Percentiles rank a stretch among this genome's conserved stretches.
Evolutionary conservation across 257 asterid genomes (phyloP).

Genomic region (Solanum commersonii): DNA sequence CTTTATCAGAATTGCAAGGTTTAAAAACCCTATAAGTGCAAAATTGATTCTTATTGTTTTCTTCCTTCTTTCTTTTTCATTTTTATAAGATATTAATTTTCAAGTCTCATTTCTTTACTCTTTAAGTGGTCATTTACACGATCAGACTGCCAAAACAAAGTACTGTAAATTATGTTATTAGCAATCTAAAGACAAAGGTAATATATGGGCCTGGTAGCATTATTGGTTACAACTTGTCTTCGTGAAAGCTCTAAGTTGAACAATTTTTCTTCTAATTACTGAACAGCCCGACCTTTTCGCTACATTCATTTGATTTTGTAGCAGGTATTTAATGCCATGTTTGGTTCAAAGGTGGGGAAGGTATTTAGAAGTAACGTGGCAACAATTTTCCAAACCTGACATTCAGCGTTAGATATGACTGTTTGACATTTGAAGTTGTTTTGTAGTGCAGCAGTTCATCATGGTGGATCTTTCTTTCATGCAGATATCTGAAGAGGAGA

Average conservation of each 20-base stretch:
- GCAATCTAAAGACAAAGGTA: slow-evolving; percentile 82
- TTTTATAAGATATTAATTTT: too few species aligned
- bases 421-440: not conserved
- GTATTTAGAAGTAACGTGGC: not conserved
- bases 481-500: slow-evolving; percentile 47
- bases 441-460: not conserved
- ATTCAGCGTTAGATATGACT: not conserved
- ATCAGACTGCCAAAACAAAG: slow-evolving; percentile 85
- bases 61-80: too few species aligned
- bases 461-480: not conserved
- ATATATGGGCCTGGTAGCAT: not conserved
- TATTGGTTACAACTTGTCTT: not conserved
- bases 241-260: not conserved
- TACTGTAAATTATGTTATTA: slow-evolving; percentile 84
- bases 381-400: not conserved
- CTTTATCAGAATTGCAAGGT: too few species aligned
- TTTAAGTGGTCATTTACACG: slow-evolving; percentile 66
- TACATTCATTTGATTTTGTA: not conserved
- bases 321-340: not conserved
- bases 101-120: not conserved
- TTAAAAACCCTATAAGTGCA: too few species aligned
- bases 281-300: not conserved
- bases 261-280: not conserved
- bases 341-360: not conserved
- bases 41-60: too few species aligned